A percentile compares a stretch with the other conserved stretches of the same genome.
These are phyloP conservation scores for Ilex paraguariensis DNA, from an alignment of 305 asterid genomes.

Conservation along the genomic window DNA sequence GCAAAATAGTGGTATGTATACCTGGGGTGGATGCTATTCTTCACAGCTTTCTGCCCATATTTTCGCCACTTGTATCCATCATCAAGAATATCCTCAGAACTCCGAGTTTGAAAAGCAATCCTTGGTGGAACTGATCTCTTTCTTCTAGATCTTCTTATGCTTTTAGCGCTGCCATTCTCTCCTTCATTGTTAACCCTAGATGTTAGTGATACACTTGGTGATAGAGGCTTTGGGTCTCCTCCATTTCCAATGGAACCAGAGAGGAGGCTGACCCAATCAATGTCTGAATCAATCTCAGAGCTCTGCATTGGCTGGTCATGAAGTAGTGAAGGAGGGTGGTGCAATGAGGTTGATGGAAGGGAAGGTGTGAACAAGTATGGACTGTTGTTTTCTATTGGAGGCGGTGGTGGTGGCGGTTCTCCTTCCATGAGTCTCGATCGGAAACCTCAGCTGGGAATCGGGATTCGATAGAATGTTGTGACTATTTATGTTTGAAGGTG, in stretches of 20 bases:
- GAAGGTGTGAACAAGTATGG: constrained; percentile 5
- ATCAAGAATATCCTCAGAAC: constrained; percentile 78
- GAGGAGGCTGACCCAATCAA: constrained; percentile 44
- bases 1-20: constrained; percentile 5
- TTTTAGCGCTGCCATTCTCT: constrained; percentile 18
- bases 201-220: constrained; percentile 9
- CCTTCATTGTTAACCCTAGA: constrained; percentile 21
- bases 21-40: constrained; percentile 74
- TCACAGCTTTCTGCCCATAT: constrained; percentile 85
- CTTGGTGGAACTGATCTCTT: constrained; percentile 58
- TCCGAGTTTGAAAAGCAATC: constrained; percentile 81
- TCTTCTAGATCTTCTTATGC: constrained; percentile 28
- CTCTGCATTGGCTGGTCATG: constrained; percentile 45
- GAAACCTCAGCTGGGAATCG: not conserved
- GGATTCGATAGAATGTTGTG: constrained; percentile 2
- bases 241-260: constrained; percentile 16
- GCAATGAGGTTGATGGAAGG: not conserved
- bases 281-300: constrained; percentile 28
- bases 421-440: constrained; percentile 13
- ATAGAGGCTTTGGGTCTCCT: constrained; percentile 12
- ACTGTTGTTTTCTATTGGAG: not conserved
- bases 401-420: not conserved
- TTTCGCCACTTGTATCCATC: constrained; percentile 90
- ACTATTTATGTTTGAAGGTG: constrained; percentile 4
- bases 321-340: constrained; percentile 12